Evolutionary conservation across 129 eudicot species (phyloP).

Genomic region (Tagetes patula): DNA sequence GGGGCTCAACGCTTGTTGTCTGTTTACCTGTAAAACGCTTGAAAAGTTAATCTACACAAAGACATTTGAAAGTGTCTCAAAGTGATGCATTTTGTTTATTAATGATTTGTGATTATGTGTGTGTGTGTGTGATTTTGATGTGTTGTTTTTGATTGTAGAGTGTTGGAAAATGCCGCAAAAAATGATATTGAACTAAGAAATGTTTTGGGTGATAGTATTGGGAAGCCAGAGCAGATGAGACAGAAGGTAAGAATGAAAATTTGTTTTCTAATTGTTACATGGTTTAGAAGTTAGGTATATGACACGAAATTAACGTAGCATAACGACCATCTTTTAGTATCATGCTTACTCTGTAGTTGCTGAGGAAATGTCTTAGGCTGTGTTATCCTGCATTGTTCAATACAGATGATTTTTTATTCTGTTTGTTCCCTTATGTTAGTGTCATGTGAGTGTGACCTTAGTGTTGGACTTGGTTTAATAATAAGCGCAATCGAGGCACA

Average conservation of each 20-base stretch:
- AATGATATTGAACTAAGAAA: conserved; percentile 78
- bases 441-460: neutral
- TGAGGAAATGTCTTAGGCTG: neutral
- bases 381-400: neutral
- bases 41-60: too few species aligned
- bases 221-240: conserved; percentile 88
- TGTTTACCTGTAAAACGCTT: too few species aligned
- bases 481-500: too few species aligned
- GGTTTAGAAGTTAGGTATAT: neutral
- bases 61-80: too few species aligned
- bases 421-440: neutral
- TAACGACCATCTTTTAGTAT: neutral
- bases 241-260: conserved; percentile 43
- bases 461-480: neutral
- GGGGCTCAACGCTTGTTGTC: too few species aligned
- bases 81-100: neutral
- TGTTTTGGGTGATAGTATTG: conserved; percentile 90
- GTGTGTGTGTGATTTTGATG: neutral
- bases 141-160: conserved; percentile 45
- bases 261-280: neutral
- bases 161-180: conserved; percentile 84
- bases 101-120: neutral
- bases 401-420: neutral
- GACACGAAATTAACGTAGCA: neutral
- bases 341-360: neutral